A percentile compares a stretch with the other conserved stretches of the same genome.
Conservation (phyloP, 768 basidiomycete genomes). For the Rhodotorula kratochvilovae region DNA sequence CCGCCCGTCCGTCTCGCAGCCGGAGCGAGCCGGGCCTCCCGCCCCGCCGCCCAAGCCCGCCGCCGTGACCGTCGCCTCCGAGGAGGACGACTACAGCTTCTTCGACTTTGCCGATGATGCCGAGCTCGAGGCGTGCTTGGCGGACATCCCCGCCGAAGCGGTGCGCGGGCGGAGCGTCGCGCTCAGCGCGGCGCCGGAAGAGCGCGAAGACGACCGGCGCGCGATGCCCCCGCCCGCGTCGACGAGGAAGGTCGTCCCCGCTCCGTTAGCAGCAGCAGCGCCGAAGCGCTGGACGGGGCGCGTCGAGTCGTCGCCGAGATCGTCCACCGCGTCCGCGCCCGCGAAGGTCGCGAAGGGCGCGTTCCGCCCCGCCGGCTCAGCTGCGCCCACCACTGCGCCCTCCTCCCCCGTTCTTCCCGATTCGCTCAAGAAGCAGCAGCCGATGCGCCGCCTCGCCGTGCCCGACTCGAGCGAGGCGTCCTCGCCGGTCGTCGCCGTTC, state of each 20-base stretch:
- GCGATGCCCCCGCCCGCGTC: background rate
- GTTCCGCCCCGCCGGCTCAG: background rate
- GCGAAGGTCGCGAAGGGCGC: background rate
- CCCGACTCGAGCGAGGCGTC: slow-evolving; percentile 25
- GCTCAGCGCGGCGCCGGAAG: background rate
- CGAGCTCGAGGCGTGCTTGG: background rate
- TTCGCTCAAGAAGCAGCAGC: background rate
- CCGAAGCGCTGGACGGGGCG: background rate
- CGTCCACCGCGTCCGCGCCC: background rate
- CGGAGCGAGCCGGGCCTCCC: background rate
- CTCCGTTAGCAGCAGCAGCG: background rate
- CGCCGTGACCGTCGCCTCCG: background rate
- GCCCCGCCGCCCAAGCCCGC: background rate
- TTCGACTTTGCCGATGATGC: slow-evolving; percentile 3
- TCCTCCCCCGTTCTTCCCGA: background rate
- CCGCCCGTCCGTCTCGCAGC: background rate
- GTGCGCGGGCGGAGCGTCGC: background rate
- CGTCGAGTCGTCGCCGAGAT: background rate
- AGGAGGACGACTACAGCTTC: background rate
- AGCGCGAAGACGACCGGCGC: background rate
- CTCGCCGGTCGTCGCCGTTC: background rate
- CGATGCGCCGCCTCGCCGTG: slow-evolving; percentile 30
- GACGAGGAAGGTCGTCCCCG: background rate
- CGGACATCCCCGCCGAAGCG: background rate
- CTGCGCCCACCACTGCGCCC: background rate